Conservation (phyloP, 1,284 basidiomycete species). For the Ganoderma sp. region DNA sequence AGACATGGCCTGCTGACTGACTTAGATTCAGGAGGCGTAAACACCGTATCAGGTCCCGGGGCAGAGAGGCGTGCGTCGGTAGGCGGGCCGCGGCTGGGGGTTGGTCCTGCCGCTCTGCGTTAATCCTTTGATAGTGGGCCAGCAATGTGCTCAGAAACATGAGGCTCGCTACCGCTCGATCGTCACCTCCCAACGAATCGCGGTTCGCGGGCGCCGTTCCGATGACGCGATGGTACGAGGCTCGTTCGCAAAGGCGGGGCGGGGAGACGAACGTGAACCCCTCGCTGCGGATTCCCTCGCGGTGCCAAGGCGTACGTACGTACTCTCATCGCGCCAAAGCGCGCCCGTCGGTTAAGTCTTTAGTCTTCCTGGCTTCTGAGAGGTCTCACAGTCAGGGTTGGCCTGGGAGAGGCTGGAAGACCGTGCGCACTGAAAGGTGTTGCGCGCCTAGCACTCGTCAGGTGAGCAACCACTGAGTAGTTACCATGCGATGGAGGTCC, state of each 20-base stretch:
- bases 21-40: not conserved
- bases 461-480: conserved; percentile 1
- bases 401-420: conserved; percentile 12
- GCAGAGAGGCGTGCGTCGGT: not conserved
- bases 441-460: not conserved
- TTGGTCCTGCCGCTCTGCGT: not conserved
- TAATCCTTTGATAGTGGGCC: not conserved
- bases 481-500: conserved; percentile 7
- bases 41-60: not conserved
- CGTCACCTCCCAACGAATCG: not conserved
- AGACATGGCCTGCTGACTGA: not conserved
- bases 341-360: not conserved
- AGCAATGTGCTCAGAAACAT: not conserved
- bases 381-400: conserved; percentile 7
- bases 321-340: not conserved
- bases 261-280: not conserved
- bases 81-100: not conserved
- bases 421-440: not conserved
- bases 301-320: not conserved
- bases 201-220: not conserved
- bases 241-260: not conserved
- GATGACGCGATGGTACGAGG: not conserved
- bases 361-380: not conserved
- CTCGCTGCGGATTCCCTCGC: not conserved
- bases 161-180: conserved; percentile 4